Evolutionary conservation across 352 stramenopile species (phyloP).

Genomic region (Phytophthora agathidicida): DNA sequence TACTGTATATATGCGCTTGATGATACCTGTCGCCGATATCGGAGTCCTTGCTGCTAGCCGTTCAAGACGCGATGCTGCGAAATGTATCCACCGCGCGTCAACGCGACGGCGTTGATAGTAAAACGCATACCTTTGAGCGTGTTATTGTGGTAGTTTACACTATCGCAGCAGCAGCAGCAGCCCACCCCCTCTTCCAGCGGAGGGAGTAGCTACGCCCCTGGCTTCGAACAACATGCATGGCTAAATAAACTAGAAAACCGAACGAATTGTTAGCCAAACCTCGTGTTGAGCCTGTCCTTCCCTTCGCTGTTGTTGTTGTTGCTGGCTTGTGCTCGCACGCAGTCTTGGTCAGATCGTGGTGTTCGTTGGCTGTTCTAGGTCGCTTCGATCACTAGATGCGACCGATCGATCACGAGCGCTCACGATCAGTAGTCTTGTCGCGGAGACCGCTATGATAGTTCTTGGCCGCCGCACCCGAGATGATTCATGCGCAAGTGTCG

Average conservation of each 20-base stretch:
- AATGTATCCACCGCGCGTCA: conserved; percentile 33
- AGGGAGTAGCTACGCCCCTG: conserved; percentile 35
- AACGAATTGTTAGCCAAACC: conserved; percentile 30
- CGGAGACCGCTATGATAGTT: background rate
- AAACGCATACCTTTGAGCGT: conserved; percentile 21
- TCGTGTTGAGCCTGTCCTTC: conserved; percentile 35
- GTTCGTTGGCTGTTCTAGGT: conserved; percentile 1
- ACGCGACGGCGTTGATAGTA: conserved; percentile 18
- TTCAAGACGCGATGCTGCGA: conserved; percentile 25
- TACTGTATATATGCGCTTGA: no score
- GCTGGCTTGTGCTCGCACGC: conserved; percentile 11
- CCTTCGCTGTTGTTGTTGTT: conserved; percentile 16
- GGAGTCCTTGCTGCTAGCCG: background rate
- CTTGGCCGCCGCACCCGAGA: background rate
- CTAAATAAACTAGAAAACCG: conserved; percentile 35
- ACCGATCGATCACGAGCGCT: conserved; percentile 4
- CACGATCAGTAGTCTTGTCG: conserved; percentile 5
- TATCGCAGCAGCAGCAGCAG: conserved; percentile 23
- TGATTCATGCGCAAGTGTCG: background rate
- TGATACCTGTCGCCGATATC: background rate
- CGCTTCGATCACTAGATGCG: conserved; percentile 20
- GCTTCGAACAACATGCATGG: conserved; percentile 29
- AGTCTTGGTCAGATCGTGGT: conserved; percentile 14
- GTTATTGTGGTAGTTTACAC: conserved; percentile 53
- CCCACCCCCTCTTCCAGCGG: conserved; percentile 54